Evolutionary conservation across 768 basidiomycete species (phyloP).

Genomic region (Rhodocollybia butyracea): DNA sequence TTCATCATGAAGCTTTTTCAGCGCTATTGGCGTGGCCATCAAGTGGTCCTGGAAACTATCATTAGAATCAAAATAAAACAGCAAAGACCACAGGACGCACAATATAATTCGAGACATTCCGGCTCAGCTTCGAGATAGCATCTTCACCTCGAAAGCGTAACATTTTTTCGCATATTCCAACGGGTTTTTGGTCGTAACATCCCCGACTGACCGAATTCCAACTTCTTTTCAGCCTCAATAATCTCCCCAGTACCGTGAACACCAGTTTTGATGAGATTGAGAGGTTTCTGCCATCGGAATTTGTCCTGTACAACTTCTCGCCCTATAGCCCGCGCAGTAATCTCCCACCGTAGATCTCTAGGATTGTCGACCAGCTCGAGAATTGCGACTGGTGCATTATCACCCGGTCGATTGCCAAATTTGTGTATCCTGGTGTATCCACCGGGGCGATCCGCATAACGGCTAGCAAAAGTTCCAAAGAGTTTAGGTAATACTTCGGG

Average conservation of each 20-base stretch:
- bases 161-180: constrained; percentile 73
- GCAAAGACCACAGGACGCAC: constrained; percentile 39
- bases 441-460: constrained; percentile 80
- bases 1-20: constrained; percentile 40
- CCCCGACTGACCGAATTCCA: constrained; percentile 32
- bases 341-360: constrained; percentile 81
- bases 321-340: constrained; percentile 85
- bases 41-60: constrained; percentile 53
- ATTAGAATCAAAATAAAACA: constrained; percentile 6
- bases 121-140: constrained; percentile 45
- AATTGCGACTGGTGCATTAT: constrained; percentile 91
- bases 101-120: constrained; percentile 61
- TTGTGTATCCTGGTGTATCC: constrained; percentile 95
- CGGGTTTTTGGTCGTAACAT: constrained; percentile 62
- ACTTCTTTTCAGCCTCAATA: constrained; percentile 44
- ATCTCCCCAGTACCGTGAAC: constrained; percentile 41
- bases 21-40: constrained; percentile 60
- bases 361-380: constrained; percentile 95
- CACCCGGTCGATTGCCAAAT: constrained; percentile 85
- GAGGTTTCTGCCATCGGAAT: constrained; percentile 41
- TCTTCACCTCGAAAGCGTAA: constrained; percentile 53
- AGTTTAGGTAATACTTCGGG: constrained; percentile 74
- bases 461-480: constrained; percentile 72
- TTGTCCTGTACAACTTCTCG: constrained; percentile 70
- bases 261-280: constrained; percentile 49